These are phyloP conservation scores for Xylariaceae sp. DNA, from an alignment of 2,329 filamentous ascomycete genomes.

Conservation along the genomic window DNA sequence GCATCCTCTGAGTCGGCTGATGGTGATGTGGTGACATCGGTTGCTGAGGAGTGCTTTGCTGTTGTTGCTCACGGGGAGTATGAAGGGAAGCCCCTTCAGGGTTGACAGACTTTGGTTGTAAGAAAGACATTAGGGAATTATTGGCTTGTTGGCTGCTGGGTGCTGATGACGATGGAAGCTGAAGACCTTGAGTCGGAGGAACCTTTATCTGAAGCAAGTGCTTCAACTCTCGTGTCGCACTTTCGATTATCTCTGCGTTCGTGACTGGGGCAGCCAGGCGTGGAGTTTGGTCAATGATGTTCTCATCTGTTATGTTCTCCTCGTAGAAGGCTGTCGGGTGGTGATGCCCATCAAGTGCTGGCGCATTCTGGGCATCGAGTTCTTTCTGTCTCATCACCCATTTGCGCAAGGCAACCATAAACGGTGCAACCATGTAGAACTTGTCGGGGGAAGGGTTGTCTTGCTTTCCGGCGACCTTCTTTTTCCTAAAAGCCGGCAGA, in stretches of 20 bases:
- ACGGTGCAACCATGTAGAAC: conserved; percentile 98
- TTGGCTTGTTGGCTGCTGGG: conserved; percentile 40
- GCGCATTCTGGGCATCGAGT: conserved; percentile 52
- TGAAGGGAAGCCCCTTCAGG: conserved; percentile 22
- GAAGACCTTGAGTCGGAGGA: conserved; percentile 48
- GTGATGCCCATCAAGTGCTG: conserved; percentile 36
- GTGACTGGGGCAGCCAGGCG: conserved; percentile 24
- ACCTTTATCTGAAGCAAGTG: conserved; percentile 53
- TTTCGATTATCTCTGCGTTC: conserved; percentile 23
- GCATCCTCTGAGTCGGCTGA: conserved; percentile 45
- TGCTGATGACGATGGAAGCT: conserved; percentile 26
- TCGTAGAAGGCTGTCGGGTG: conserved; percentile 46
- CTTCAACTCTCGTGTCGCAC: conserved; percentile 42
- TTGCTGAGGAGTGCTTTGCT: conserved; percentile 46
- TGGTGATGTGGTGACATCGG: conserved; percentile 57
- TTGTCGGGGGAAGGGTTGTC: conserved; percentile 70
- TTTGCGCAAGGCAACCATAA: conserved; percentile 77
- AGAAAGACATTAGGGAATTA: conserved; percentile 49
- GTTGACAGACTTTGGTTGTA: conserved; percentile 38
- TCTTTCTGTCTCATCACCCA: conserved; percentile 87
- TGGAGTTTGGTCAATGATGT: conserved; percentile 41
- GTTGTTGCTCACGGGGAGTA: conserved; percentile 4
- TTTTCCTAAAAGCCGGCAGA: conserved; percentile 74
- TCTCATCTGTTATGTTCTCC: conserved; percentile 60
- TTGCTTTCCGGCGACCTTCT: conserved; percentile 46